phyloP scores from a whole-genome alignment of 805 yeast species.

The Lachancea waltii region DNA sequence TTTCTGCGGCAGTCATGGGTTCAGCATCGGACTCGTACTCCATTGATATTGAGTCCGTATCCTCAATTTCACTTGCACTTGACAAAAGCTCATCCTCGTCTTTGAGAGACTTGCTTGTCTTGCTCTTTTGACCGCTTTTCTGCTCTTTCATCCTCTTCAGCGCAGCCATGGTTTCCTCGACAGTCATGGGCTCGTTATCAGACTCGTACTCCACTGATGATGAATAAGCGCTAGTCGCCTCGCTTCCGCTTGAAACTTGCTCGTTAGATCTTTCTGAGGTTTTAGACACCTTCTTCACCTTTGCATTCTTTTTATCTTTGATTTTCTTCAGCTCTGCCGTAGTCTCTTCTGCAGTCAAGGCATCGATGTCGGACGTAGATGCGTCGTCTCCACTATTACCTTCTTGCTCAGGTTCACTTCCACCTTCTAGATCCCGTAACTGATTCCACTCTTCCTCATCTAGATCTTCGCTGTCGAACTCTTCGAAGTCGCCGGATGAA shows the following conservation, averaged over 20 bases:
- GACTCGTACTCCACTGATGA: not conserved
- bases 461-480: slow-evolving; percentile 35
- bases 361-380: slow-evolving; percentile 19
- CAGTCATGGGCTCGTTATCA: slow-evolving; percentile 30
- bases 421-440: slow-evolving; percentile 21
- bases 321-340: slow-evolving; percentile 36
- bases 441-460: slow-evolving; percentile 33
- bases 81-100: not conserved
- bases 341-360: slow-evolving; percentile 38
- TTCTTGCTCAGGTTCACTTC: slow-evolving; percentile 10
- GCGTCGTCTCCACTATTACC: not conserved
- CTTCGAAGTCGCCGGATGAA: slow-evolving; percentile 39
- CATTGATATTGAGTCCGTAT: slow-evolving; percentile 6
- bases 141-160: slow-evolving; percentile 24
- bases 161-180: slow-evolving; percentile 40
- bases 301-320: slow-evolving; percentile 2
- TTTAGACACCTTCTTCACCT: not conserved
- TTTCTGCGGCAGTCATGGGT: slow-evolving; percentile 37
- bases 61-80: no score
- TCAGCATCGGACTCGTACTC: slow-evolving; percentile 20
- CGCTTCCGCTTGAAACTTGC: not conserved
- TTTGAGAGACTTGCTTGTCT: not conserved
- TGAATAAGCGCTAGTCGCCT: no score
- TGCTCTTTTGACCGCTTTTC: not conserved
- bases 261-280: not conserved